phyloP scores from a whole-genome alignment of 176 grass and related monocot genomes.

The Musa itinerans region DNA sequence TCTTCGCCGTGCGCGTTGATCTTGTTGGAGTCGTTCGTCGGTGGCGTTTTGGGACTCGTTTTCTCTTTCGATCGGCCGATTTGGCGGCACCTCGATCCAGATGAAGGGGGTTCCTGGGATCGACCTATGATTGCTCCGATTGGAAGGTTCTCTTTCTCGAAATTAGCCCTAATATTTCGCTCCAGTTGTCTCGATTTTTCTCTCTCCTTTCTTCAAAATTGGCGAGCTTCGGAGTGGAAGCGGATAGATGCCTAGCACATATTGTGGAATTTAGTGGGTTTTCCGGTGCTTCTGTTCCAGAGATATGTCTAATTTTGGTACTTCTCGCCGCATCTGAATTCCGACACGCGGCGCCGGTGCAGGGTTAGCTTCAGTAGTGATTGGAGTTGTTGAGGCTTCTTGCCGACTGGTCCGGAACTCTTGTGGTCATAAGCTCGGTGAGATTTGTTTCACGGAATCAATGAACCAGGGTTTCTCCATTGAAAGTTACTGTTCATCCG shows the following conservation, averaged over 20 bases:
- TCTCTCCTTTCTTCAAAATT: neutral
- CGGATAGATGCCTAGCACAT: neutral
- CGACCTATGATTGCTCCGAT: neutral
- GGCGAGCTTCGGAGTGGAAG: neutral
- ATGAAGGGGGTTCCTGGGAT: neutral
- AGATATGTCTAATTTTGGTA: neutral
- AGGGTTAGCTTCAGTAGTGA: neutral
- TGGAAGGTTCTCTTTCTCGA: neutral
- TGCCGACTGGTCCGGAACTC: neutral
- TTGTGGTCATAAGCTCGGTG: too few species aligned
- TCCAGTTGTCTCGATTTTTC: neutral
- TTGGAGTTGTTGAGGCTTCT: neutral
- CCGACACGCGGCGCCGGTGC: neutral
- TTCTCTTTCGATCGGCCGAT: neutral
- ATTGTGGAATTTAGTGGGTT: neutral
- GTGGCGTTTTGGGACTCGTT: neutral
- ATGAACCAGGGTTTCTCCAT: neutral
- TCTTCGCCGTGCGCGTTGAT: neutral
- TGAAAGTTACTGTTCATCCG: neutral
- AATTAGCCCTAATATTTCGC: neutral
- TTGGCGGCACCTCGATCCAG: neutral
- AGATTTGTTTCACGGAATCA: neutral
- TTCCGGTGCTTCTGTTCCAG: neutral
- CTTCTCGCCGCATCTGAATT: neutral
- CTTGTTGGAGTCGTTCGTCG: neutral